Conservation (phyloP, 768 basidiomycete genomes). For the Podaxis carcinomalis region DNA sequence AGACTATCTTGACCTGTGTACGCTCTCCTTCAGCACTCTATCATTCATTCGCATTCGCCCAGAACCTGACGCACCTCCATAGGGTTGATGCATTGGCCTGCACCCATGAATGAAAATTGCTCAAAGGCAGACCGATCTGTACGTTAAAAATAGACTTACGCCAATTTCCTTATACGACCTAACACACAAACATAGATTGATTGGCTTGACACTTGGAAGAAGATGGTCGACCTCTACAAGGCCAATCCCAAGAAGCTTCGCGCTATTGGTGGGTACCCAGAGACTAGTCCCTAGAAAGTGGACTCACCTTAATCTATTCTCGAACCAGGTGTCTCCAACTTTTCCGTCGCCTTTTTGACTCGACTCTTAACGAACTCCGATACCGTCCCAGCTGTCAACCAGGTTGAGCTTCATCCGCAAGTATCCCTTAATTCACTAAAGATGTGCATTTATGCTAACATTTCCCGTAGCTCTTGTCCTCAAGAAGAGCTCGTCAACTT, state of each 20-base stretch:
- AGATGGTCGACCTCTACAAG: constrained; percentile 66
- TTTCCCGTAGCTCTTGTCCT: constrained; percentile 43
- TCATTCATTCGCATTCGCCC: not conserved
- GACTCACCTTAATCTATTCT: not conserved
- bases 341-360: constrained; percentile 59
- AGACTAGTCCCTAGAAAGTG: constrained; percentile 2
- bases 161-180: not conserved
- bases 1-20: constrained; percentile 78
- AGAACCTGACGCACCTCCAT: not conserved
- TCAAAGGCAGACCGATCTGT: constrained; percentile 45
- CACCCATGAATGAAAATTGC: constrained; percentile 58
- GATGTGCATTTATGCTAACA: not conserved
- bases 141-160: not conserved
- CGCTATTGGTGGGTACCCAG: constrained; percentile 54
- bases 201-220: constrained; percentile 78
- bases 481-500: constrained; percentile 63
- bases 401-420: constrained; percentile 73
- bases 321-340: constrained; percentile 59
- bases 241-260: constrained; percentile 67
- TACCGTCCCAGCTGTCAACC: constrained; percentile 75
- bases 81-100: constrained; percentile 85
- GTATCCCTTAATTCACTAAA: constrained; percentile 15
- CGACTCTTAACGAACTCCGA: constrained; percentile 51
- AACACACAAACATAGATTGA: constrained; percentile 28
- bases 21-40: constrained; percentile 13